phyloP scores from a whole-genome alignment of 2,329 filamentous ascomycete genomes.

The Hypoxylon sp. region DNA sequence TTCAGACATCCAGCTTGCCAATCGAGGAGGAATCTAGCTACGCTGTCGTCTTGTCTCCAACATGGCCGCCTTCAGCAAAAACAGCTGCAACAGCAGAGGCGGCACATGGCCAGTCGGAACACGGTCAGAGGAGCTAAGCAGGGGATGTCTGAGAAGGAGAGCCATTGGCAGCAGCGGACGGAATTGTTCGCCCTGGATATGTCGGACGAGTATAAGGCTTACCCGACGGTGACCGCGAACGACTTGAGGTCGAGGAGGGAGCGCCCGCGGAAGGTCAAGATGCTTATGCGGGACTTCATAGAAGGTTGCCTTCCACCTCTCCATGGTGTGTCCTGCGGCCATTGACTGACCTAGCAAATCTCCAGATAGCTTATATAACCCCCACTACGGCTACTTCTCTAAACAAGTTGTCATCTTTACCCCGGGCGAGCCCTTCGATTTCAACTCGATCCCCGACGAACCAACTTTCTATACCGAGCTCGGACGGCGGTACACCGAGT shows the following conservation, averaged over 20 bases:
- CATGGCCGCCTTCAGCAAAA: conserved; percentile 58
- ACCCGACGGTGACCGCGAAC: conserved; percentile 87
- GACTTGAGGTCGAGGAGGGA: conserved; percentile 80
- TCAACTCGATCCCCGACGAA: conserved; percentile 85
- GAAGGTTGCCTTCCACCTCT: conserved; percentile 73
- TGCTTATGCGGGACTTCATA: conserved; percentile 97
- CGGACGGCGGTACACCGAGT: conserved; percentile 85
- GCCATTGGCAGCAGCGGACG: conserved; percentile 88
- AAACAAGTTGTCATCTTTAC: conserved; percentile 97
- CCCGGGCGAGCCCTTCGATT: conserved; percentile 91
- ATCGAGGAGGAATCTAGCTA: conserved; percentile 62
- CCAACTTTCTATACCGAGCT: conserved; percentile 85
- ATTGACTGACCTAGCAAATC: conserved; percentile 24
- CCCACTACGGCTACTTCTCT: conserved; percentile 94
- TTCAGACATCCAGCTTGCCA: conserved; percentile 81
- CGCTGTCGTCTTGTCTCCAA: conserved; percentile 58
- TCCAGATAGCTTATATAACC: conserved; percentile 92
- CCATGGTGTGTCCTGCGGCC: neutral
- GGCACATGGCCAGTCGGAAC: conserved; percentile 51
- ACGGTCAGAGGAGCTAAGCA: conserved; percentile 50
- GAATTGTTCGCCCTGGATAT: conserved; percentile 83
- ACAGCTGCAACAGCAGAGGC: conserved; percentile 52
- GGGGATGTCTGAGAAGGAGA: conserved; percentile 66
- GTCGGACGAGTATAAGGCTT: conserved; percentile 83
- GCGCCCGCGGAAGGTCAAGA: conserved; percentile 90